Evolutionary conservation across 2,329 filamentous ascomycete genomes (phyloP).

Genomic region (Knoxdaviesia capensis): DNA sequence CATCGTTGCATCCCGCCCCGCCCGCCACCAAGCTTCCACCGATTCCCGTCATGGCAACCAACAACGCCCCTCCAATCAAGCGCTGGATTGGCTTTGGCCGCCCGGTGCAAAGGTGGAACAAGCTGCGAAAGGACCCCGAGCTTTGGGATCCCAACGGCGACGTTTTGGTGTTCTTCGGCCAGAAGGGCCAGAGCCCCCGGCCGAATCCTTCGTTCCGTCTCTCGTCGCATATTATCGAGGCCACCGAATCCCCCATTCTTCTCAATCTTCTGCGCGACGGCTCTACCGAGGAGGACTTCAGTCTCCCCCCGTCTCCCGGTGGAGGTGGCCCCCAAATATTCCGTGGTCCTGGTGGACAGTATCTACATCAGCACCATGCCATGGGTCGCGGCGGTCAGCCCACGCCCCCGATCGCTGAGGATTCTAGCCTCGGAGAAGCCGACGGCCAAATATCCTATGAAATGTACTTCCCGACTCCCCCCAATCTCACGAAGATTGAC

Average conservation of each 20-base stretch:
- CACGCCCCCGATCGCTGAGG: constrained; percentile 16
- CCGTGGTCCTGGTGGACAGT: no score
- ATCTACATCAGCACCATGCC: constrained; percentile 1
- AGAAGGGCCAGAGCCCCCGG: constrained; percentile 20
- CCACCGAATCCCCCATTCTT: constrained; percentile 32
- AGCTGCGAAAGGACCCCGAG: constrained; percentile 36
- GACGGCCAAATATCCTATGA: constrained; percentile 39
- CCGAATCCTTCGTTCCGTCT: constrained; percentile 34
- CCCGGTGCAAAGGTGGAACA: constrained; percentile 31
- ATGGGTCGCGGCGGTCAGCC: constrained; percentile 14
- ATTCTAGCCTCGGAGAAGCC: constrained; percentile 23
- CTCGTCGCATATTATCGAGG: constrained; percentile 37
- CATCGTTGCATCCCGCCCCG: constrained; percentile 12
- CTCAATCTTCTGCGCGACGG: constrained; percentile 32
- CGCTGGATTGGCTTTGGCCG: constrained; percentile 31
- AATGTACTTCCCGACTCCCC: constrained; percentile 40
- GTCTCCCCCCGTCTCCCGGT: constrained; percentile 20
- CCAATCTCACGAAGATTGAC: constrained; percentile 23
- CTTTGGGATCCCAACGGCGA: constrained; percentile 41
- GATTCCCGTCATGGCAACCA: constrained; percentile 12
- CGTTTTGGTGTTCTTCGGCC: constrained; percentile 33
- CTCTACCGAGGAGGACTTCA: constrained; percentile 25
- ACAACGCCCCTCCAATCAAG: constrained; percentile 20
- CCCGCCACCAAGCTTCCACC: constrained; percentile 22
- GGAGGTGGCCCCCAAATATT: no score